Base-by-base conservation (phyloP, 345 rosid genomes). In the Nasturtium officinale region DNA sequence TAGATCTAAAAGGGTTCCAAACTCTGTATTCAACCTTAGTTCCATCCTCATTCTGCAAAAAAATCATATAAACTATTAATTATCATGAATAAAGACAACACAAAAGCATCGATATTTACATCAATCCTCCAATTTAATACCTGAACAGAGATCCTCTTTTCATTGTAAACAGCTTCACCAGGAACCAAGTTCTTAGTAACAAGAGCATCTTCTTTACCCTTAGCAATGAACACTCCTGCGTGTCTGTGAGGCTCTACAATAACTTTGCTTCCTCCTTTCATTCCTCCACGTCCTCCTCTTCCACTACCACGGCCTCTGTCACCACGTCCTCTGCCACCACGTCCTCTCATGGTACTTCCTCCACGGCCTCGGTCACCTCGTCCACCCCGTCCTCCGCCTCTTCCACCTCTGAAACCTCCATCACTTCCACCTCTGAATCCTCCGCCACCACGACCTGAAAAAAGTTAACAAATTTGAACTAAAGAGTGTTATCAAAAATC, bases 1-100 rank as follows among this genome's bases (percentile, higher is more conserved):
- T 96, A 1, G 99, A 96, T n/a, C 99, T 83, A 85, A 96, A 92
- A 11, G 99, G 99, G 56, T 96, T 96, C 99, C 99, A 96, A 1
- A 96, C 80, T 55, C 99, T 85, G 82, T 96, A 96, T 46, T 96
- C 99, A 58, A 83, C 82, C 77, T 96, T 96, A 12, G 88, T 89
- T 63, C 98, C 97, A 82, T 96, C 99, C 46, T 92, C 99, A 61
- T 89, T 90, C 91, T 90, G 81, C 43, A 48, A 48, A 30, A 18
- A 17, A n/a, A n/a, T n/a, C 1, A 0, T 5, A 65, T 30, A 72
- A 72, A 23, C 17, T 15, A 17, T 35, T 15, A 43, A 26, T 9
- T 13, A 61, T 60, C 2, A 40, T 12, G 45, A 12, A 40, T 13
- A 12, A 48, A 71, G 7, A 26, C 20, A 43, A 43, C 20, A 71